Base-by-base conservation (phyloP, 2,329 filamentous ascomycete species). In the Talaromyces sp. region DNA sequence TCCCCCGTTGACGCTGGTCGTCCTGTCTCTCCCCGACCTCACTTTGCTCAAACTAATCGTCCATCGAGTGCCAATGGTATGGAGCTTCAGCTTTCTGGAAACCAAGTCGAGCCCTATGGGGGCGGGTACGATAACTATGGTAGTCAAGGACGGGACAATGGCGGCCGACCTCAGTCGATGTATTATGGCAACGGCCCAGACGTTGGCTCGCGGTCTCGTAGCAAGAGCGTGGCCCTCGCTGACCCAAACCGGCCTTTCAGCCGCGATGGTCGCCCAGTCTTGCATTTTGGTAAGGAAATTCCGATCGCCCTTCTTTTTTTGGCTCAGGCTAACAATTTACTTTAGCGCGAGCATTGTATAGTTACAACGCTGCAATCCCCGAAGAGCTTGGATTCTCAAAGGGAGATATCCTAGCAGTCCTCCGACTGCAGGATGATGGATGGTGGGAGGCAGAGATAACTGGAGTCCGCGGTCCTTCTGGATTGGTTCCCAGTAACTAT, bases 401-500 rank as follows among this genome's bases (percentile, higher is more conserved):
- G 79, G 93, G 93, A 55, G 96, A 99, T 72, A 87, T 94, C 63
- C 82, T 99, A 14, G 92, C 94, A 2, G 88, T 99, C 14, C 81
- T 97, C 54, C 85, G 93, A 63, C 87, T 96, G 70, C 95, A 99
- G 77, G 95, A 99, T 73, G 95, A 99, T 72, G 95, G 95, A 23
- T 99, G 95, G 95, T 99, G 96, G 95, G 95, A 99, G 79, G 96
- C 96, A 12, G 94, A 97, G 75, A 86, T 97, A 47, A 90, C 93
- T 53, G 81, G 81, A 8, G 74, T 78, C 47, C 74, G 72, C n/a
- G 67, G 70, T 44, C 73, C 69, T 60, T 75, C 82, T 16, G 87
- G 87, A 28, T 76, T 89, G 67, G 87, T 89, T 57, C 87, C 87
- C 2, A 87, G 85, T 66, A 89, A 89, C 73, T 89, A 89, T 69